Base-by-base conservation (phyloP, 1,284 basidiomycete genomes). In the Naganishia sp. region DNA sequence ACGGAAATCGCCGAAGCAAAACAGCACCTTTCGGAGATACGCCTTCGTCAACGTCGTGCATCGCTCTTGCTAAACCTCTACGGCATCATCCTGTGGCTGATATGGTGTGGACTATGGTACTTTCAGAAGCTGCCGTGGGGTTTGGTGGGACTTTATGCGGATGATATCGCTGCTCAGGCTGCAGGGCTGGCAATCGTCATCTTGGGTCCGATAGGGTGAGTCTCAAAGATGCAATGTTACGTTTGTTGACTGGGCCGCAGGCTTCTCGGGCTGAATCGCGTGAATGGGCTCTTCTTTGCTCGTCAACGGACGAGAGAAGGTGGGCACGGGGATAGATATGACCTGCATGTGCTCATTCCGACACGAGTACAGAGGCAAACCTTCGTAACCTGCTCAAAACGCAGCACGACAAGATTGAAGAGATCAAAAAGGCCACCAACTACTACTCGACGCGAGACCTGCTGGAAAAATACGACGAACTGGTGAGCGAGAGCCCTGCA, bases 381-480 rank as follows among this genome's bases (percentile, higher is more conserved):
- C 82, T 99, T 18, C 87, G 88, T 68, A 77, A 82, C 0, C 82
- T 97, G 13, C 84, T 90, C 71, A 88, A 88, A 74, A 83, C 89
- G 74, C 92, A 94, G 72, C 87, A 90, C 44, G 85, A 85, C 46
- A 94, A 92, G 76, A 86, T 99, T 36, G 94, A 96, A 72, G 94
- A 97, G 75, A 90, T 99, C 73, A 99, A 99, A 83, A 90, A 92
- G 80, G 93, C 92, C 73, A 97, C 94, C 0, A 94, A 95, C 73
- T 99, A 91, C 79, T 93, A 99, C 77, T 87, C 87, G 31, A 95
- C 94, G 18, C 87, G 90, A 60, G 90, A 88, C 73, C 84, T 99
- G 55, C 83, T 99, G 16, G 93, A 97, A 76, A 87, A 88, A 67
- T 98, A 98, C 75, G 95, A 96, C 70, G 89, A 90, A 59, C 54